A percentile compares a stretch with the other conserved stretches of the same genome.
Conservation (phyloP, 2,329 filamentous ascomycete species). For the Verticillium nubilum region DNA sequence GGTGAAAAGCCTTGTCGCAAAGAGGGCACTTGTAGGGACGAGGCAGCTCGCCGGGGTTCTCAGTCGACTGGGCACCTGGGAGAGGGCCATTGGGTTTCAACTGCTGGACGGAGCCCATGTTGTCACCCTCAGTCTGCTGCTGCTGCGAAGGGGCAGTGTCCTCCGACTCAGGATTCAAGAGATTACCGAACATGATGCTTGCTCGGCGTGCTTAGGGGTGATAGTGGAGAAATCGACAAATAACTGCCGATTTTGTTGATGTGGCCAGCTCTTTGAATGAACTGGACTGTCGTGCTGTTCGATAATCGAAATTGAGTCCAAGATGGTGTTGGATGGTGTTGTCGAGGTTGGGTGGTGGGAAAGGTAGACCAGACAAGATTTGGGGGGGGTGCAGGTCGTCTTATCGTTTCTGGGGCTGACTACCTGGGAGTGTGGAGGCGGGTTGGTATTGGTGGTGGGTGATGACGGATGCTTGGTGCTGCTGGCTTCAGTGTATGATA, state of each 20-base stretch:
- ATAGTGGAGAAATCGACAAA: not conserved
- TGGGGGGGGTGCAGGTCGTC: conserved; percentile 1
- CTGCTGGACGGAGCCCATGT: conserved; percentile 11
- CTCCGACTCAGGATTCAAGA: conserved; percentile 49
- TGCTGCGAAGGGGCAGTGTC: conserved; percentile 2
- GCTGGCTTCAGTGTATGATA: not conserved
- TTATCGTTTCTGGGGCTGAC: conserved; percentile 4
- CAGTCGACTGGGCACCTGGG: conserved; percentile 54
- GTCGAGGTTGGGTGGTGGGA: conserved; percentile 2
- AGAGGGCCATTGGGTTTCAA: conserved; percentile 58
- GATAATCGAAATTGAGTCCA: not conserved
- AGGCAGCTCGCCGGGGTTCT: conserved; percentile 66
- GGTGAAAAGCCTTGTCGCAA: conserved; percentile 98
- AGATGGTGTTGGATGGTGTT: not conserved
- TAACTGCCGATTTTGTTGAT: not conserved
- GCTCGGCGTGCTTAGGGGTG: not conserved
- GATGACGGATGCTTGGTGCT: conserved; percentile 9
- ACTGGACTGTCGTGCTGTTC: not conserved
- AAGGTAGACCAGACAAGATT: conserved; percentile 2
- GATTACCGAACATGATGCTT: conserved; percentile 5
- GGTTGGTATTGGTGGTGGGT: conserved; percentile 5
- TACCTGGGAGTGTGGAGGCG: conserved; percentile 4
- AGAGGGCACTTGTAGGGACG: conserved; percentile 97
- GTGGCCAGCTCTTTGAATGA: not conserved
- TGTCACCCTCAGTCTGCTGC: conserved; percentile 5